A percentile compares a stretch with the other conserved stretches of the same genome.
phyloP scores from a whole-genome alignment of 495 filamentous ascomycete species.

The Penicillium soppii region DNA sequence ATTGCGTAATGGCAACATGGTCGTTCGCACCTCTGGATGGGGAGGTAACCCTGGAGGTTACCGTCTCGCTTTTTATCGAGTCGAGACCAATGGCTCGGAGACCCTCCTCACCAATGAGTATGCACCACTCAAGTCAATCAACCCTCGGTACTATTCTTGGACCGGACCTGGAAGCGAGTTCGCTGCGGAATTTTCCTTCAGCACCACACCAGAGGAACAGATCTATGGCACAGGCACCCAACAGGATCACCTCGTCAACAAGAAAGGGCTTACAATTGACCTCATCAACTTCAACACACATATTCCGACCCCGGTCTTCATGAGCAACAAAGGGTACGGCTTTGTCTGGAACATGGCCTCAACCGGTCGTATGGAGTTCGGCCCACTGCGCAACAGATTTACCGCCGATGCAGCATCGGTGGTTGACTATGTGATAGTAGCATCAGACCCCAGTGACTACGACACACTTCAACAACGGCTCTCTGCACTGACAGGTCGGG shows the following conservation, averaged over 20 bases:
- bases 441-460: constrained; percentile 21
- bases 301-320: constrained; percentile 27
- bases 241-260: constrained; percentile 29
- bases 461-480: constrained; percentile 26
- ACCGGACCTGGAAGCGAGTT: constrained; percentile 26
- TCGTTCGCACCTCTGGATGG: constrained; percentile 29
- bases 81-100: constrained; percentile 24
- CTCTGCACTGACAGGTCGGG: constrained; percentile 26
- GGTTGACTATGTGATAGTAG: constrained; percentile 29
- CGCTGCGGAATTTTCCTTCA: constrained; percentile 28
- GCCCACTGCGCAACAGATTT: constrained; percentile 21
- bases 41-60: constrained; percentile 25
- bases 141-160: constrained; percentile 29
- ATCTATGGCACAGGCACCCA: constrained; percentile 33
- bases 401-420: constrained; percentile 22
- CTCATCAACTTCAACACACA: constrained; percentile 30
- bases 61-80: constrained; percentile 25
- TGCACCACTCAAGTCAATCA: constrained; percentile 31
- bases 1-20: constrained; percentile 27
- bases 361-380: constrained; percentile 29
- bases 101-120: constrained; percentile 31
- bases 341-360: constrained; percentile 33
- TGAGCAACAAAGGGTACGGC: constrained; percentile 30
- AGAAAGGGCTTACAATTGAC: constrained; percentile 27
- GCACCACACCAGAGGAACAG: constrained; percentile 27